Conservation (phyloP, 257 asterid species). For the Leonotis leonurus region DNA sequence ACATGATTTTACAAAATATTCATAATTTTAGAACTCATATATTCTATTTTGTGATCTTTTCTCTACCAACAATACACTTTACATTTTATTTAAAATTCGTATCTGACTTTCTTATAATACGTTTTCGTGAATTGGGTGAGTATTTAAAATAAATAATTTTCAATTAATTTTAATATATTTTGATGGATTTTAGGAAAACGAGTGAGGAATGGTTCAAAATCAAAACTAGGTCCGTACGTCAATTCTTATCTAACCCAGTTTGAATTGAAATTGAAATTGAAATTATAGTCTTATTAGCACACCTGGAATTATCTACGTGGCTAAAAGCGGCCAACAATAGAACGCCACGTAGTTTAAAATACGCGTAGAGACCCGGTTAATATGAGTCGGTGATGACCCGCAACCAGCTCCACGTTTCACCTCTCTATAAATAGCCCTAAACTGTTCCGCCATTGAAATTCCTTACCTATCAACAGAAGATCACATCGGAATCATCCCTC, state of each 20-base stretch:
- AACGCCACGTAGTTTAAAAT: slow-evolving; percentile 20
- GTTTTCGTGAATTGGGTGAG: too few relatives aligned
- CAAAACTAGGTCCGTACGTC: background rate
- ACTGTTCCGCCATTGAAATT: background rate
- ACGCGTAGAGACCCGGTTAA: slow-evolving; percentile 23
- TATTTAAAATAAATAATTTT: too few relatives aligned
- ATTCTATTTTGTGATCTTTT: too few relatives aligned
- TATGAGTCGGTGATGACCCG: slow-evolving; percentile 4
- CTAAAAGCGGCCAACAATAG: background rate
- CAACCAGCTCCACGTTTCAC: slow-evolving; percentile 3
- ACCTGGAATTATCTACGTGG: background rate
- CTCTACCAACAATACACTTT: too few relatives aligned
- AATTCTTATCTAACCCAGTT: too few relatives aligned
- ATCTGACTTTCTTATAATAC: too few relatives aligned
- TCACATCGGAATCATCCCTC: background rate
- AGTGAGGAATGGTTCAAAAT: background rate
- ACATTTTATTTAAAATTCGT: too few relatives aligned
- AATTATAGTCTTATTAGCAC: background rate
- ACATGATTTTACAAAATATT: too few relatives aligned
- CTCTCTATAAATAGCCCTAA: slow-evolving; percentile 7
- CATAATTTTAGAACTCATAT: too few relatives aligned
- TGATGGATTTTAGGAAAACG: background rate
- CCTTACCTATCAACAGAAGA: background rate
- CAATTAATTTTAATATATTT: too few relatives aligned
- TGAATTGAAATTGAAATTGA: too few relatives aligned